These are phyloP conservation scores for Lactarius indigo DNA, from an alignment of 768 basidiomycete species.

Conservation along the genomic window DNA sequence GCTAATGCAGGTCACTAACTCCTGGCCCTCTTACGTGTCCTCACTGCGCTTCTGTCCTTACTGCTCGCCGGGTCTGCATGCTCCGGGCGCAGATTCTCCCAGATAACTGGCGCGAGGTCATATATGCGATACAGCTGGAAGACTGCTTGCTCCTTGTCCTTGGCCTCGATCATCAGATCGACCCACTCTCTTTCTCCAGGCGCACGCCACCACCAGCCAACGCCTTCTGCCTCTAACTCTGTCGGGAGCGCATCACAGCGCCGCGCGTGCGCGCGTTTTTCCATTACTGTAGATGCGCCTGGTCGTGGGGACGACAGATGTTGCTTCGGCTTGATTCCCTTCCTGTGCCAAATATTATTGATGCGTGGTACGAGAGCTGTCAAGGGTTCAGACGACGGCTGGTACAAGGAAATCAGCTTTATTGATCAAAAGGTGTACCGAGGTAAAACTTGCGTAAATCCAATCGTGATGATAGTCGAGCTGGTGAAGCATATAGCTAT, in stretches of 20 bases:
- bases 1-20: not conserved
- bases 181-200: conserved; percentile 24
- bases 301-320: conserved; percentile 89
- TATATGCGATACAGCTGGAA: conserved; percentile 82
- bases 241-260: conserved; percentile 68
- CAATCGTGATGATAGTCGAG: conserved; percentile 81
- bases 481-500: conserved; percentile 13
- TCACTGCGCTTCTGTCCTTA: not conserved
- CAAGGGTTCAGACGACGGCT: conserved; percentile 44
- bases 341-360: conserved; percentile 65
- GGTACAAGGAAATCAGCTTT: not conserved
- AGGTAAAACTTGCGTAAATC: conserved; percentile 48
- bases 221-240: conserved; percentile 51
- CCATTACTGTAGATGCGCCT: conserved; percentile 80
- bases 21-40: not conserved
- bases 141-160: conserved; percentile 93
- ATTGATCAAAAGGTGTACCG: conserved; percentile 33
- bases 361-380: conserved; percentile 69
- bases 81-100: conserved; percentile 40
- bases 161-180: conserved; percentile 92
- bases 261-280: conserved; percentile 82
- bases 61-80: not conserved
- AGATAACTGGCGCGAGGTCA: conserved; percentile 57
- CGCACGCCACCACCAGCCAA: conserved; percentile 23
- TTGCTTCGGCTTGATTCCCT: conserved; percentile 86